Base-by-base conservation (phyloP, 192 early-diverging fungal genomes). In the Kickxella alabastrina region DNA sequence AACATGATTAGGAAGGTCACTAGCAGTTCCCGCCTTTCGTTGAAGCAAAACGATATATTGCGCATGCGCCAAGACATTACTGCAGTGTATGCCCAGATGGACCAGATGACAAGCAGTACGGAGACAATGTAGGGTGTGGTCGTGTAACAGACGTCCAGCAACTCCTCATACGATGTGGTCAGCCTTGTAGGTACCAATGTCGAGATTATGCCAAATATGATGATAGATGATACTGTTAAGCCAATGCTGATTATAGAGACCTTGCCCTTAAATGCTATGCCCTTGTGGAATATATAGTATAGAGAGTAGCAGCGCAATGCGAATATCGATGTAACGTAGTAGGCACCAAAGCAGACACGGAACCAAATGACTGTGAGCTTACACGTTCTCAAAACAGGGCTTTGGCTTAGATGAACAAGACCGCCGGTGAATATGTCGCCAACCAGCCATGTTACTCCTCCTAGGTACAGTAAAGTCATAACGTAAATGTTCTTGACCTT, bases 381-480 rank as follows among this genome's bases (percentile, higher is more conserved):
- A 18, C 57, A 59, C 24, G 6, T 44, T 7, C 29, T 28, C 15
- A 59, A 28, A 21, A 59, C n/a, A 3, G 39, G 15, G 12, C 49
- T 51, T 2, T 29, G 10, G 8, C 31, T 10, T 3, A 59, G 42
- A 21, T 59, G 57, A 1, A 51, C 57, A 35, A 59, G 31, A 13
- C 57, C 57, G 15, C 57, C 13, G 10, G 57, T 59, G 10, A 59
- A 43, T 32, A 59, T 34, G 38, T 59, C 48, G 10, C 49, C 57
- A 18, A 59, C 24, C 26, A 51, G 21, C 57, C 57, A 59, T 3
- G 32, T 8, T 14, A 51, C 18, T 0, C 15, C 48, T 2, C 40
- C 47, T 1, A 44, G 17, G 43, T 35, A 51, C 3, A 51, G 17
- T 12, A 31, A 51, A 27, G 24, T 13, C 48, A 59, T 59, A 0